Evolutionary conservation across 106 monocot genomes (phyloP).

Genomic region (Dioscorea alata): DNA sequence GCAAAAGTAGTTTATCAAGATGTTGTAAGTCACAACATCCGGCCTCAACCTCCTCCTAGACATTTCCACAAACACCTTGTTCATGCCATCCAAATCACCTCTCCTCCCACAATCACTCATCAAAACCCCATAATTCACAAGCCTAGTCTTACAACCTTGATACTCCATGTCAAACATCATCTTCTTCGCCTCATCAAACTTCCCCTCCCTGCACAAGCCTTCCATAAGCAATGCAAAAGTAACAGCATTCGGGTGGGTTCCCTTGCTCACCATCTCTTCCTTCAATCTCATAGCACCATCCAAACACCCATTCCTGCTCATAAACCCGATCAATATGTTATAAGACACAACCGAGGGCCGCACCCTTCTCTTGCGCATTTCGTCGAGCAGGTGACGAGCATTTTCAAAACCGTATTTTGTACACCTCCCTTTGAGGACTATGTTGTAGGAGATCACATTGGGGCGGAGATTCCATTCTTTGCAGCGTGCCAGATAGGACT

Average conservation of each 20-base stretch:
- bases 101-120: constrained; percentile 58
- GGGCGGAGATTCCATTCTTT: constrained; percentile 27
- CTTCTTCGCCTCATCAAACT: constrained; percentile 56
- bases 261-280: constrained; percentile 55
- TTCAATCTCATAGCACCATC: constrained; percentile 39
- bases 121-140: constrained; percentile 75
- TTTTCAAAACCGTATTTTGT: constrained; percentile 8
- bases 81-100: constrained; percentile 45
- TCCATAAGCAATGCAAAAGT: constrained; percentile 85
- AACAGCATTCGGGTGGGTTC: constrained; percentile 49
- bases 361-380: constrained; percentile 58
- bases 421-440: constrained; percentile 54
- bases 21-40: constrained; percentile 51
- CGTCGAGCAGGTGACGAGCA: constrained; percentile 57
- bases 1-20: constrained; percentile 59
- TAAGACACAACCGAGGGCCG: constrained; percentile 63
- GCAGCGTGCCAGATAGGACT: constrained; percentile 18
- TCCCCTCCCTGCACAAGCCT: constrained; percentile 51
- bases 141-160: constrained; percentile 49
- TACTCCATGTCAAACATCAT: constrained; percentile 97
- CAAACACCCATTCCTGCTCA: constrained; percentile 22
- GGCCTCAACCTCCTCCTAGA: constrained; percentile 49
- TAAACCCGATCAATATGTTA: constrained; percentile 61
- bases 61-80: constrained; percentile 62
- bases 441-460: constrained; percentile 75